phyloP scores from a whole-genome alignment of 2,329 filamentous ascomycete species.

The Reticulascus tulasneorum region DNA sequence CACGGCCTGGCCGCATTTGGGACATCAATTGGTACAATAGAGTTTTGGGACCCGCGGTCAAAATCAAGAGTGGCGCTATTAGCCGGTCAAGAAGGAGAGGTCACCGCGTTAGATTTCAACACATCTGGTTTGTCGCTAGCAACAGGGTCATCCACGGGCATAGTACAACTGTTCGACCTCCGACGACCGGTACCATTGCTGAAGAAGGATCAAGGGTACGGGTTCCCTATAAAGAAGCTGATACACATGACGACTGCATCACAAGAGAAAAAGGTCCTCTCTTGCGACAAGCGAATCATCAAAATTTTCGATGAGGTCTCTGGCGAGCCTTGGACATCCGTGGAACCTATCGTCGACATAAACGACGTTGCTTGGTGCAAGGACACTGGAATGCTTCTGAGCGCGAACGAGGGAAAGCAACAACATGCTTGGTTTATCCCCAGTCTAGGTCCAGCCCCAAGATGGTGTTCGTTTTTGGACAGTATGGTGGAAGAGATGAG shows the following conservation, averaged over 20 bases:
- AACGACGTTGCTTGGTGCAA: conserved; percentile 93
- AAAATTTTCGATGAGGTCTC: conserved; percentile 88
- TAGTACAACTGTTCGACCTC: conserved; percentile 88
- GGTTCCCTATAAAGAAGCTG: conserved; percentile 85
- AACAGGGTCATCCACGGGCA: conserved; percentile 80
- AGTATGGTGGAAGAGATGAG: conserved; percentile 99
- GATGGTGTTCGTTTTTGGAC: conserved; percentile 95
- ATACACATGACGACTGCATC: conserved; percentile 67
- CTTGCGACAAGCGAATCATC: conserved; percentile 91
- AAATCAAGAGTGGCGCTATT: conserved; percentile 77
- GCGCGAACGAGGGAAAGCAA: conserved; percentile 92
- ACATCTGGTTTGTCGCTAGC: conserved; percentile 79
- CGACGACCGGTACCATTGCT: conserved; percentile 81
- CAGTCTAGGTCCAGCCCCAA: conserved; percentile 86
- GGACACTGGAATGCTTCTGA: conserved; percentile 90
- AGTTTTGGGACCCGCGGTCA: conserved; percentile 91
- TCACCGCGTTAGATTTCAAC: conserved; percentile 86
- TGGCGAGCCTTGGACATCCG: conserved; percentile 88
- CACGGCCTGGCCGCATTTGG: conserved; percentile 92
- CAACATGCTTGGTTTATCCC: conserved; percentile 96
- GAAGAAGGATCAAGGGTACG: conserved; percentile 94
- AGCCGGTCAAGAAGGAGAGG: conserved; percentile 62
- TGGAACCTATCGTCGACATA: conserved; percentile 91
- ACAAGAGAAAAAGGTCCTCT: conserved; percentile 82
- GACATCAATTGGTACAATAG: conserved; percentile 89